Base-by-base conservation (phyloP, 768 basidiomycete species). In the Austroboletus eburneus region DNA sequence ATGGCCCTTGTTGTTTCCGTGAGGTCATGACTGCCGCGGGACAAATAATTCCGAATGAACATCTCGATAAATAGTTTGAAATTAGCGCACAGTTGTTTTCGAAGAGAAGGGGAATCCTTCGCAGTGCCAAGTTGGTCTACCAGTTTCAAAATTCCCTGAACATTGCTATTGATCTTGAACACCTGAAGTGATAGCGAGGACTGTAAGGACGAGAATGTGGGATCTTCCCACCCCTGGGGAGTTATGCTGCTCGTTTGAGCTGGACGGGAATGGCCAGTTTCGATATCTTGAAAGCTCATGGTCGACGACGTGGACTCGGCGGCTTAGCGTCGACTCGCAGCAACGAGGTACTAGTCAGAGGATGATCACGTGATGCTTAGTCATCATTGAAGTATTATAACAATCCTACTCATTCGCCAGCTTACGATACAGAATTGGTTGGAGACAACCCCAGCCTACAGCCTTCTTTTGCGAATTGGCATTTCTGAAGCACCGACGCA, bases 141-240 rank as follows among this genome's bases (percentile, higher is more conserved):
- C n/a, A 93, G 77, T 68, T 90, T 91, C 57, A 91, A 67, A 40
- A 99, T 94, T 14, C 90, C 95, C 60, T 95, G 91, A 3, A 97
- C 92, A 68, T 99, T 99, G 48, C 90, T 81, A 59, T 95, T 94
- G 73, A 98, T 92, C 79, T 98, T 98, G 85, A 98, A 97, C 48
- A 95, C 91, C 65, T 98, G 94, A 6, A 98, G 76, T 1, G 87
- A 87, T 49, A 92, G 68, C 13, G 89, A 89, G 3, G 79, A 81
- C 61, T 92, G 91, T 14, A 94, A 71, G 25, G 72, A 74, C 9
- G 76, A 69, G 65, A 95, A 97, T 4, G 84, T 75, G 7, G 80
- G 76, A 67, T 93, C 91, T 61, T 88, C 83, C 34, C 58, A 68
- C 17, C 70, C 68, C 50, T 71, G 72, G 49, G 75, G 66, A 2